phyloP scores from a whole-genome alignment of 2,329 filamentous ascomycete genomes.

The Aureobasidium mangrovei region DNA sequence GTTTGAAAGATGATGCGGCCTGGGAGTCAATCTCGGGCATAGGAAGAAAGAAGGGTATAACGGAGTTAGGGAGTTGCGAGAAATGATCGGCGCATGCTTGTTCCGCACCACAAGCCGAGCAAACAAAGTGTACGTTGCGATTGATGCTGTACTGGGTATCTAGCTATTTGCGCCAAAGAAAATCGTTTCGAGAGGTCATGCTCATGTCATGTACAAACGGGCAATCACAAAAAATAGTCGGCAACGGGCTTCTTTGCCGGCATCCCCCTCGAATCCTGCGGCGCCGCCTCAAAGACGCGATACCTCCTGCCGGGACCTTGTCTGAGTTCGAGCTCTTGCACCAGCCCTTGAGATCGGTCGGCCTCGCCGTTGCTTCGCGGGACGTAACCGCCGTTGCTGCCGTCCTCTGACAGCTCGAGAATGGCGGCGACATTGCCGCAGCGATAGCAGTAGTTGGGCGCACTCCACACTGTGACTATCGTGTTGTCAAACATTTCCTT shows the following conservation, averaged over 20 bases:
- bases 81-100: too few species aligned
- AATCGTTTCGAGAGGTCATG: too few species aligned
- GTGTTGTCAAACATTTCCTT: constrained; percentile 97
- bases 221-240: constrained; percentile 72
- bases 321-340: constrained; percentile 31
- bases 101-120: too few species aligned
- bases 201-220: too few species aligned
- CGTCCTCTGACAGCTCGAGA: constrained; percentile 82
- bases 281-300: constrained; percentile 90
- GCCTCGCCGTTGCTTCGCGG: constrained; percentile 58
- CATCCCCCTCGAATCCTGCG: constrained; percentile 94
- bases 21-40: too few species aligned
- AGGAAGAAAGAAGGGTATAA: too few species aligned
- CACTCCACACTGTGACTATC: constrained; percentile 95
- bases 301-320: constrained; percentile 79
- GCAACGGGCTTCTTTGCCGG: constrained; percentile 97
- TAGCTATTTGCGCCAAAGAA: too few species aligned
- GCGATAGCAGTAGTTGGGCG: constrained; percentile 61
- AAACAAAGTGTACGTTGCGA: too few species aligned
- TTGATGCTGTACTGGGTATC: too few species aligned
- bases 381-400: constrained; percentile 41
- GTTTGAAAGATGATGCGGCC: too few species aligned
- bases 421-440: constrained; percentile 69
- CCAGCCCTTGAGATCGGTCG: constrained; percentile 29
- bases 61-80: too few species aligned